Evolutionary conservation across 257 asterid species (phyloP), one percentile per base, ranked within the genome.

Genomic region (Marsdenia floribunda): DNA sequence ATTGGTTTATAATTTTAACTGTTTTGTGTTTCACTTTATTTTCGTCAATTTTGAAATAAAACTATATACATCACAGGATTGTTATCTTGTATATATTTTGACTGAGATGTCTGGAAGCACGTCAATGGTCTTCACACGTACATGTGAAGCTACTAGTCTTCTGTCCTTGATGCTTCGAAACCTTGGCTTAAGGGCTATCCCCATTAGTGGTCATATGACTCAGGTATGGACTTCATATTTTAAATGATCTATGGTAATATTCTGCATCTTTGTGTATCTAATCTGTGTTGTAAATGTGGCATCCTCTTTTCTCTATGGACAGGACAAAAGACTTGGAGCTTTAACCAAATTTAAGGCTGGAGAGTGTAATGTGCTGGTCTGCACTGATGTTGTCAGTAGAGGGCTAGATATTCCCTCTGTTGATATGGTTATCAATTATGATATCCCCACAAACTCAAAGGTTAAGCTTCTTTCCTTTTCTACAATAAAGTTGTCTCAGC

Each of bases 331-430:
- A 80, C 96, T 89, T 80, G 97, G 96, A 83, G 92, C 97, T 64
- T 79, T 94, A 46, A 89, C 88, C 89, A 83, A 84, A 75, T 94
- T 92, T 77, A 90, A 94, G 84, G 88, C 93, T 12, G 96, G 97
- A 76, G 97, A 94, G 72, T 88, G 97, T 75, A 92, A 92, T 82
- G 79, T 94, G 74, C 91, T 93, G 60, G 82, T 90, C 71, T 92
- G 97, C 83, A 94, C 97, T 26, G 99, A 92, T 70, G 99, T 92
- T 78, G 96, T 95, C 64, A 94, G 96, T 85, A 91, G 97, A 86
- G 99, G 99, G 66, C 93, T 94, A 44, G 98, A 94, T 85, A 92
- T 94, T 75, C 97, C 99, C 15, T 79, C 96, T 0, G 99, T 94
- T 7, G 97, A 92, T 75, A 77, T 92, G 90, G 97, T 94, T 81